Conservation (phyloP, 2,329 filamentous ascomycete species). For the Periconia digitata region DNA sequence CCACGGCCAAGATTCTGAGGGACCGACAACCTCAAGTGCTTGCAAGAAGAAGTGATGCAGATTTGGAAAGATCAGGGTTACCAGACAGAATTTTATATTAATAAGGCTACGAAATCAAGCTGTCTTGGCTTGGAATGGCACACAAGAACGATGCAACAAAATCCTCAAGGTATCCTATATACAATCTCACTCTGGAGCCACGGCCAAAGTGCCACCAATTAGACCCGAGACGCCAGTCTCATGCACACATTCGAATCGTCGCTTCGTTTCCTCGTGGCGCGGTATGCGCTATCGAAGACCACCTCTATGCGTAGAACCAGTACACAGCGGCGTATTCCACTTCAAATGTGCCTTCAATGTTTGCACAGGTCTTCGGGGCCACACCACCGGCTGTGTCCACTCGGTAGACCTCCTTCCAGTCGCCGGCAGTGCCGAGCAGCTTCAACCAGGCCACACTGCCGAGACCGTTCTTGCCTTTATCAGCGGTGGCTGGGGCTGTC, state of each 20-base stretch:
- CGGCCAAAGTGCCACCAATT: background rate
- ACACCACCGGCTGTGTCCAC: slow-evolving; percentile 81
- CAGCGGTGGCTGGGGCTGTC: slow-evolving; percentile 63
- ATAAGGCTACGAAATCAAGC: background rate
- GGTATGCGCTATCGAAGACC: background rate
- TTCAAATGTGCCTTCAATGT: slow-evolving; percentile 63
- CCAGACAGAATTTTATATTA: background rate
- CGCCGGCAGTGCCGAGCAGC: slow-evolving; percentile 53
- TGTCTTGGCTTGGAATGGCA: background rate
- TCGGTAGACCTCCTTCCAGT: slow-evolving; percentile 76
- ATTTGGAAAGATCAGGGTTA: background rate
- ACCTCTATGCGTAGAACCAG: slow-evolving; percentile 55
- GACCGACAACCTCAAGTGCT: too few relatives aligned
- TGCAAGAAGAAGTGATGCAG: too few relatives aligned
- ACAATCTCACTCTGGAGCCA: background rate
- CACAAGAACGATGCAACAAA: background rate
- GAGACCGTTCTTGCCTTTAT: slow-evolving; percentile 57
- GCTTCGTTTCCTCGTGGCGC: background rate
- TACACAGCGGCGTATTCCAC: slow-evolving; percentile 85
- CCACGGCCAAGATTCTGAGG: too few relatives aligned
- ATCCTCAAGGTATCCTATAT: background rate
- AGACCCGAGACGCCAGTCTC: background rate
- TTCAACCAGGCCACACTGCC: slow-evolving; percentile 81
- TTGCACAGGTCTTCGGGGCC: slow-evolving; percentile 71
- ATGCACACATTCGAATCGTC: background rate